Conservation (phyloP, 1,284 basidiomycete genomes). For the Crucibulum cyathiforme region DNA sequence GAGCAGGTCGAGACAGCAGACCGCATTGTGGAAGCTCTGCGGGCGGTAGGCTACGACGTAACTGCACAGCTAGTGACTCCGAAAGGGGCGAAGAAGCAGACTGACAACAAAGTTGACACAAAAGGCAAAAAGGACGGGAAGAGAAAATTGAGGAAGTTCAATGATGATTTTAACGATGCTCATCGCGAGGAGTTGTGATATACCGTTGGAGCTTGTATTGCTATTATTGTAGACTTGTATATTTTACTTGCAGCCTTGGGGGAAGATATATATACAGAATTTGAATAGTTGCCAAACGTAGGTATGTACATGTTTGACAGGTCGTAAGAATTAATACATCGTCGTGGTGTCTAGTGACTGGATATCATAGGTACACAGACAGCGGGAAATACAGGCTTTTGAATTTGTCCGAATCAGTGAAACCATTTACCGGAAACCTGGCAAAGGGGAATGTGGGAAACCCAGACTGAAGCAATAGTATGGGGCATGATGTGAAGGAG, state of each 20-base stretch:
- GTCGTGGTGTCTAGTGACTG: too few species aligned
- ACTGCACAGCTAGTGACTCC: constrained; percentile 29
- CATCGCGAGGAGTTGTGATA: constrained; percentile 20
- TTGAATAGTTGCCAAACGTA: too few species aligned
- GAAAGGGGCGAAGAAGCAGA: constrained; percentile 13
- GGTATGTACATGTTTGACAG: too few species aligned
- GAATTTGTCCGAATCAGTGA: background rate
- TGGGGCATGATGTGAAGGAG: constrained; percentile 11
- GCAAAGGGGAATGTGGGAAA: background rate
- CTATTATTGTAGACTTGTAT: background rate
- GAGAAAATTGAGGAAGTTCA: constrained; percentile 9
- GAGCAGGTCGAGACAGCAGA: constrained; percentile 35
- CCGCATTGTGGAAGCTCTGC: constrained; percentile 44
- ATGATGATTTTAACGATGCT: background rate
- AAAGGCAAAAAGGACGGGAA: constrained; percentile 8
- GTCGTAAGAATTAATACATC: too few species aligned
- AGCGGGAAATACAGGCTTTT: background rate
- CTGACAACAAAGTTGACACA: constrained; percentile 11
- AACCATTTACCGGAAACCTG: background rate
- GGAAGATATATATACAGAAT: too few species aligned
- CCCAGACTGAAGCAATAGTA: background rate
- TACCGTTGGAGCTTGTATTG: background rate
- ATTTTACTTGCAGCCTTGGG: too few species aligned
- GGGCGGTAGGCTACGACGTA: constrained; percentile 51
- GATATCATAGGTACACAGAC: background rate